A percentile compares a stretch with the other conserved stretches of the same genome.
Evolutionary conservation across 2,329 filamentous ascomycete genomes (phyloP).

Genomic region (Bipolaris zeicola): DNA sequence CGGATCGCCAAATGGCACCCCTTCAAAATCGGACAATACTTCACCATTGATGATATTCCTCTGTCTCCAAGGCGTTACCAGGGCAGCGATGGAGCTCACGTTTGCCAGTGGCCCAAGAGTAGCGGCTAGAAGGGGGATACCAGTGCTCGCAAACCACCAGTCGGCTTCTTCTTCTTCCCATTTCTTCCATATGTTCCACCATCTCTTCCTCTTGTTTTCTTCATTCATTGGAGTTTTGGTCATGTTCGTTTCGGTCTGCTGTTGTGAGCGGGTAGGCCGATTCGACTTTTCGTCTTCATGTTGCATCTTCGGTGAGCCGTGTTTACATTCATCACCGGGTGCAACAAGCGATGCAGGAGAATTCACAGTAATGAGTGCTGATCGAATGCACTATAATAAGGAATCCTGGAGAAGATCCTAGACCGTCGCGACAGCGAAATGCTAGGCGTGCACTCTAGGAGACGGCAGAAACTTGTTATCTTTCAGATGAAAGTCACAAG

Average conservation of each 20-base stretch:
- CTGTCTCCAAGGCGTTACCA: conserved; percentile 81
- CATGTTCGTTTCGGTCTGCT: background rate
- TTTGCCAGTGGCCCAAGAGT: conserved; percentile 86
- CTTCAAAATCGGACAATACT: conserved; percentile 57
- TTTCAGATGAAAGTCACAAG: background rate
- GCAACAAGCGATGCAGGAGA: background rate
- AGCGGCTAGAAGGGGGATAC: conserved; percentile 70
- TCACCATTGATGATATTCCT: conserved; percentile 56
- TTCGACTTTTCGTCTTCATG: conserved; percentile 3
- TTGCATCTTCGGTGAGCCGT: conserved; percentile 6
- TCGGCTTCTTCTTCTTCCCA: conserved; percentile 30
- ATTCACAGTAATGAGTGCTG: background rate
- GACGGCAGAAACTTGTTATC: background rate
- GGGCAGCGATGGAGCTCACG: conserved; percentile 82
- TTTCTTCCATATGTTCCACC: conserved; percentile 20
- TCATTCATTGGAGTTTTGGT: background rate
- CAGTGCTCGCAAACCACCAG: conserved; percentile 50
- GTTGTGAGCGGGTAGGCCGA: background rate
- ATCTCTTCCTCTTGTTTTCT: conserved; percentile 5
- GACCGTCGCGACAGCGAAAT: background rate
- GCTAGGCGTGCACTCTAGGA: no score
- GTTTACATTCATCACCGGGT: conserved; percentile 2
- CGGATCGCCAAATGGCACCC: conserved; percentile 69
- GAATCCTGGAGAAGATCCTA: background rate
- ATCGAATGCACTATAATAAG: no score